Evolutionary conservation across 768 basidiomycete genomes (phyloP).

Genomic region (Serpula lacrymans): DNA sequence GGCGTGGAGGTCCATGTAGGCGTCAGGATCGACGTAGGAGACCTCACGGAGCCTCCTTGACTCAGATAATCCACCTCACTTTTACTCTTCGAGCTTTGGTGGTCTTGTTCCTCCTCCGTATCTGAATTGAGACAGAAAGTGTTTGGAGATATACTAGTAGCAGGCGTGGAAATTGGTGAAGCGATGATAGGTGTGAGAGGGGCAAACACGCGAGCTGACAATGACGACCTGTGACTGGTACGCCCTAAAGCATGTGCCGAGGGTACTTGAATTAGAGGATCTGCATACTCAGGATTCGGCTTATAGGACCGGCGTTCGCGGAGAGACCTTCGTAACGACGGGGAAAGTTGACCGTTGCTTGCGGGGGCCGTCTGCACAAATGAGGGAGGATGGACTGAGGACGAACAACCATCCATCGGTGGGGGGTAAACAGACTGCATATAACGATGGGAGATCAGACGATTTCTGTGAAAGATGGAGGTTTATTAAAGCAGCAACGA

Average conservation of each 20-base stretch:
- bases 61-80: slow-evolving; percentile 5
- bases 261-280: neutral
- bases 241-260: slow-evolving; percentile 1
- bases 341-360: neutral
- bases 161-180: slow-evolving; percentile 56
- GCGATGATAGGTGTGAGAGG: slow-evolving; percentile 58
- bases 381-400: slow-evolving; percentile 1
- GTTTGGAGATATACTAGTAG: slow-evolving; percentile 30
- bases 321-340: slow-evolving; percentile 8
- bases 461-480: too few species aligned
- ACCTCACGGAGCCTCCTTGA: slow-evolving; percentile 20
- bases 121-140: slow-evolving; percentile 9
- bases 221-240: slow-evolving; percentile 16
- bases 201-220: slow-evolving; percentile 34
- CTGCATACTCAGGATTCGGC: slow-evolving; percentile 1
- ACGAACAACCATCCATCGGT: slow-evolving; percentile 1
- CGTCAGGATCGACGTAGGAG: slow-evolving; percentile 20
- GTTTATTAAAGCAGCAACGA: too few species aligned
- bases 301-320: slow-evolving; percentile 12
- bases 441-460: too few species aligned
- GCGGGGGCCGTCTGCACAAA: neutral
- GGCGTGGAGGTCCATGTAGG: slow-evolving; percentile 60
- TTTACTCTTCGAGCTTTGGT: neutral
- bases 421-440: too few species aligned
- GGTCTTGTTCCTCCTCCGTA: slow-evolving; percentile 9